A percentile compares a stretch with the other conserved stretches of the same genome.
Conservation (phyloP, 768 basidiomycete genomes). For the Strobilomyces echinocephalus region DNA sequence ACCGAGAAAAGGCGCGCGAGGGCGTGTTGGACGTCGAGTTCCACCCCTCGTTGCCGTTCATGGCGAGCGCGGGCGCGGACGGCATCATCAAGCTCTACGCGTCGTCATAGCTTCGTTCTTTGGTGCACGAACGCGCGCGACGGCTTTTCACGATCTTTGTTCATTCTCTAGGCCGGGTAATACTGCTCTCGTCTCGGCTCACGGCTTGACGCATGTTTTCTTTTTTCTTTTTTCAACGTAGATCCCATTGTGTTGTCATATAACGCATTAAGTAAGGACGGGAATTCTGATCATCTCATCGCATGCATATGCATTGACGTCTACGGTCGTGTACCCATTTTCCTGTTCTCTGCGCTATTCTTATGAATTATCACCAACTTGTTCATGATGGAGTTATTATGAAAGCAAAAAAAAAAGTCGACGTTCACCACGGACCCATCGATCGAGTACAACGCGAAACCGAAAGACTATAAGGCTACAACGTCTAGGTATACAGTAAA, state of each 20-base stretch:
- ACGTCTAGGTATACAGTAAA: slow-evolving; percentile 33
- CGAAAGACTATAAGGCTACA: slow-evolving; percentile 34
- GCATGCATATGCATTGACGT: slow-evolving; percentile 2
- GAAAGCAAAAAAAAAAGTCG: not conserved
- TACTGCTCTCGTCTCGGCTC: slow-evolving; percentile 15
- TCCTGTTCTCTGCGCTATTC: not conserved
- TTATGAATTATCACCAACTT: not conserved
- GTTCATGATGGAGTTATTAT: not conserved
- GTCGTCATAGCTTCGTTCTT: slow-evolving; percentile 52
- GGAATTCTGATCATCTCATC: slow-evolving; percentile 21
- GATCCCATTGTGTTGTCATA: slow-evolving; percentile 14
- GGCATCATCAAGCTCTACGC: slow-evolving; percentile 90
- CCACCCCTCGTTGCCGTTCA: slow-evolving; percentile 76
- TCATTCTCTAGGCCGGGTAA: not conserved
- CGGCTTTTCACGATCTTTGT: not conserved
- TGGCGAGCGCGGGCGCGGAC: slow-evolving; percentile 95
- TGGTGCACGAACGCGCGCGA: not conserved
- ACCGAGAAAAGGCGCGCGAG: slow-evolving; percentile 85
- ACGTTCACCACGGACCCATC: not conserved
- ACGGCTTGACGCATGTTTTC: slow-evolving; percentile 8
- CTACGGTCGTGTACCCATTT: slow-evolving; percentile 3
- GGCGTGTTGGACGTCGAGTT: slow-evolving; percentile 88
- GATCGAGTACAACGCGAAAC: not conserved
- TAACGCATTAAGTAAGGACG: slow-evolving; percentile 25
- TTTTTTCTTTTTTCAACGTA: slow-evolving; percentile 5